Evolutionary conservation across 805 yeast genomes (phyloP).

Genomic region (Pachysolen tannophilus): DNA sequence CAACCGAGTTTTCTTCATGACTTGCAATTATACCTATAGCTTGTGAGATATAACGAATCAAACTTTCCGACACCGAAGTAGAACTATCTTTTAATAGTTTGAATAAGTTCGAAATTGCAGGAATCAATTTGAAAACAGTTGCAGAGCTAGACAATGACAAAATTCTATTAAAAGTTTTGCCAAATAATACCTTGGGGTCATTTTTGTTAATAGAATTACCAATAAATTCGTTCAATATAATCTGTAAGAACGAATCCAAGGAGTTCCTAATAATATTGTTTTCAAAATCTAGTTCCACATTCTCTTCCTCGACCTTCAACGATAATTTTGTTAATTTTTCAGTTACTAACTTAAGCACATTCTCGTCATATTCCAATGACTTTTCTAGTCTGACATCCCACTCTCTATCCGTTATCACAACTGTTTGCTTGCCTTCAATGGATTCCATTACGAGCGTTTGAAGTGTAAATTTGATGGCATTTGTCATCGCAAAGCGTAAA

Average conservation of each 20-base stretch:
- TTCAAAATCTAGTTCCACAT: conserved; percentile 6
- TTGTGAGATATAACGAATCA: conserved; percentile 14
- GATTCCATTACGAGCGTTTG: conserved; percentile 63
- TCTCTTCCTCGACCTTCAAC: conserved; percentile 13
- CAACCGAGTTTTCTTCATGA: conserved; percentile 20
- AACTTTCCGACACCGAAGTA: conserved; percentile 18
- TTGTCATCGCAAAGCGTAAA: conserved; percentile 24
- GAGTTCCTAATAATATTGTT: conserved; percentile 6
- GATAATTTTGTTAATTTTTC: conserved; percentile 10
- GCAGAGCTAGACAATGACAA: conserved; percentile 17
- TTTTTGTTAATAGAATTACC: conserved; percentile 9
- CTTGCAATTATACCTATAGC: conserved; percentile 27
- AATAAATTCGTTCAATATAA: conserved; percentile 29
- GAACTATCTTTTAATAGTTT: conserved; percentile 9
- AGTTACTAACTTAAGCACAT: conserved; percentile 29
- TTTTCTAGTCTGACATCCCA: conserved; percentile 67
- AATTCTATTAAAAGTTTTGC: conserved; percentile 17
- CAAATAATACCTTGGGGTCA: conserved; percentile 8
- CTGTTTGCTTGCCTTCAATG: conserved; percentile 39
- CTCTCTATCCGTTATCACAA: conserved; percentile 59
- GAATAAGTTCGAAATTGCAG: conserved; percentile 11
- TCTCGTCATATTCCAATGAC: conserved; percentile 54
- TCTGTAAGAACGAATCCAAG: conserved; percentile 18
- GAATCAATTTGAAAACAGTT: conserved; percentile 11
- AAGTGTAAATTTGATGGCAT: conserved; percentile 45